A percentile compares a stretch with the other conserved stretches of the same genome.
Evolutionary conservation across 176 grass and related monocot species (phyloP).

Genomic region (Musa schizocarpa): DNA sequence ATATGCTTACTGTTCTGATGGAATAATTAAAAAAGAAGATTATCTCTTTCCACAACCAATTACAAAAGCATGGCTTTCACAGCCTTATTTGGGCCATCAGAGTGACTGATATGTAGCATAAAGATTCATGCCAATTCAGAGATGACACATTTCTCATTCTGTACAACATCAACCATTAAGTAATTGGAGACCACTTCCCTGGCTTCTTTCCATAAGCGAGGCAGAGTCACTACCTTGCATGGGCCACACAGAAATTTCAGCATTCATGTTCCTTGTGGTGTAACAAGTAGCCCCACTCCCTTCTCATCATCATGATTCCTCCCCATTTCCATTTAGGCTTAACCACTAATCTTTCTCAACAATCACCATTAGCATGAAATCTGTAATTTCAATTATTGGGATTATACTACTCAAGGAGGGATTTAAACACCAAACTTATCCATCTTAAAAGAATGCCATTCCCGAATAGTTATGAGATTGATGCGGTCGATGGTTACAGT

Average conservation of each 20-base stretch:
- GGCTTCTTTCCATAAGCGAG: background rate
- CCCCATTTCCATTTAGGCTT: background rate
- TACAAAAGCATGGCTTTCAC: background rate
- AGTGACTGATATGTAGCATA: background rate
- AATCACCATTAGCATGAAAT: too few relatives aligned
- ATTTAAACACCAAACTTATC: too few relatives aligned
- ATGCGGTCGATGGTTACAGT: too few relatives aligned
- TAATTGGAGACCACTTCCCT: constrained; percentile 3
- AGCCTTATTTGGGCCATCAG: background rate
- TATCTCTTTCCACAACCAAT: background rate
- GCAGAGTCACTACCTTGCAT: background rate
- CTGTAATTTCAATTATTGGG: too few relatives aligned
- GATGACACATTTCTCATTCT: background rate
- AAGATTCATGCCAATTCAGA: background rate
- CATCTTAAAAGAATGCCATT: too few relatives aligned
- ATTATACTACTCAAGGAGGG: too few relatives aligned
- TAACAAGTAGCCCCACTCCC: background rate
- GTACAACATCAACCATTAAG: background rate
- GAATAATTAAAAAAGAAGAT: background rate
- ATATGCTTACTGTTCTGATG: background rate
- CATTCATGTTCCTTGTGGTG: background rate
- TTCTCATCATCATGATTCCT: background rate
- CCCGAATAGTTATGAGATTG: too few relatives aligned
- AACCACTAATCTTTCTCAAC: too few relatives aligned
- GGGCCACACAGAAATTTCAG: background rate